Evolutionary conservation across 2,329 filamentous ascomycete species (phyloP).

Genomic region (Mycosphaerella sp.): DNA sequence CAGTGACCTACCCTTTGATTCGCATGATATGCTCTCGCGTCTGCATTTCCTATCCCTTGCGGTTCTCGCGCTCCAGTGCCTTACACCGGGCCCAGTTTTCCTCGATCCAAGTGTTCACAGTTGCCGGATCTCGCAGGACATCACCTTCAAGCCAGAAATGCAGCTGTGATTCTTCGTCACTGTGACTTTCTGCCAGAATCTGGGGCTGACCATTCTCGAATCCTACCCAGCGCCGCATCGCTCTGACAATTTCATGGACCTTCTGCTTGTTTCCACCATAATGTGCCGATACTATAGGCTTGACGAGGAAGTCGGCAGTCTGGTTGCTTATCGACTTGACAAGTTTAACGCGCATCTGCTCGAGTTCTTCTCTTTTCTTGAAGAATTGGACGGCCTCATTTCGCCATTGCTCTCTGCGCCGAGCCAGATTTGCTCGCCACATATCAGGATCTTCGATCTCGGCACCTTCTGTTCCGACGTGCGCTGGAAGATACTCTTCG

Average conservation of each 20-base stretch:
- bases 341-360: slow-evolving; percentile 14
- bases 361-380: slow-evolving; percentile 21
- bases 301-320: slow-evolving; percentile 22
- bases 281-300: slow-evolving; percentile 16
- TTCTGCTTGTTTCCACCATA: slow-evolving; percentile 19
- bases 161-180: slow-evolving; percentile 24
- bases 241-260: slow-evolving; percentile 27
- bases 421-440: slow-evolving; percentile 8
- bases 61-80: slow-evolving; percentile 17
- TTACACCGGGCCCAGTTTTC: slow-evolving; percentile 27
- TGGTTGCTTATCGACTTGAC: slow-evolving; percentile 19
- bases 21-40: too few species aligned
- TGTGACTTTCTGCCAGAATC: slow-evolving; percentile 15
- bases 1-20: too few species aligned
- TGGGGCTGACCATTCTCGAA: slow-evolving; percentile 13
- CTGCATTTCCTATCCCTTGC: not conserved
- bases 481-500: slow-evolving; percentile 55
- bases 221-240: slow-evolving; percentile 25
- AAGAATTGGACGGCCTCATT: slow-evolving; percentile 46
- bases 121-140: slow-evolving; percentile 11
- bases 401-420: slow-evolving; percentile 43
- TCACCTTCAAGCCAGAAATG: slow-evolving; percentile 14
- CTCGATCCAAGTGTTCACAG: slow-evolving; percentile 20
- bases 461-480: slow-evolving; percentile 32
- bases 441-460: not conserved